Percentiles rank a stretch among this genome's conserved stretches.
Conservation (phyloP, 352 stramenopile genomes). For the Pythium graminicola region DNA sequence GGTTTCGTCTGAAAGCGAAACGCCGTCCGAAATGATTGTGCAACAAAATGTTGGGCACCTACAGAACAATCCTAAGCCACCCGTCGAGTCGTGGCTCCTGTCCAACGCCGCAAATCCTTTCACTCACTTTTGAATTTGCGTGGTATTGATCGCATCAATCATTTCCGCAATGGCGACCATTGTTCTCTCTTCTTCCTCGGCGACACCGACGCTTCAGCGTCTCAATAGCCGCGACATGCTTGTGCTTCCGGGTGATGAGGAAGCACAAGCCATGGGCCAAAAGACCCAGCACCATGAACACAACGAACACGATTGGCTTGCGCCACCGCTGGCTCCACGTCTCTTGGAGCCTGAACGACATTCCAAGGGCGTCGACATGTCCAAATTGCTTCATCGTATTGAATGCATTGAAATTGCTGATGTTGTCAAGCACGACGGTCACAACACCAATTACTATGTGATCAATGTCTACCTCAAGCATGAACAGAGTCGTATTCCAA, state of each 20-base stretch:
- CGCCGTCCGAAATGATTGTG: background rate
- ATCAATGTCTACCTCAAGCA: constrained; percentile 55
- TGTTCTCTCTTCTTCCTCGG: background rate
- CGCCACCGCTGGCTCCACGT: constrained; percentile 37
- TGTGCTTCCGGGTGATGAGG: constrained; percentile 21
- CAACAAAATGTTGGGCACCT: too few species aligned
- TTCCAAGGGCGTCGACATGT: constrained; percentile 16
- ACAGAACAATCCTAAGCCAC: background rate
- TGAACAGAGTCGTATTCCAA: constrained; percentile 45
- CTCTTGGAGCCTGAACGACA: constrained; percentile 12
- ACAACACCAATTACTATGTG: constrained; percentile 27
- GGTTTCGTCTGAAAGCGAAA: background rate
- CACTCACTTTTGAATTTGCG: constrained; percentile 6
- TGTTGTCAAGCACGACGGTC: constrained; percentile 15
- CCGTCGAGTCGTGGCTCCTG: too few species aligned
- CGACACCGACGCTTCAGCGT: constrained; percentile 14
- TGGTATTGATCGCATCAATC: background rate
- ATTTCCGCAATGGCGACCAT: constrained; percentile 7
- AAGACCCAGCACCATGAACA: constrained; percentile 3
- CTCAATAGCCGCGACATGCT: constrained; percentile 20
- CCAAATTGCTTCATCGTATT: constrained; percentile 23
- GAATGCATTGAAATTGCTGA: constrained; percentile 26
- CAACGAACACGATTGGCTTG: constrained; percentile 8
- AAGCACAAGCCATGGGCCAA: constrained; percentile 12
- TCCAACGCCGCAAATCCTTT: background rate